These are phyloP conservation scores for Maudiozyma serrabonitensis DNA, from an alignment of 805 yeast species.

Conservation along the genomic window DNA sequence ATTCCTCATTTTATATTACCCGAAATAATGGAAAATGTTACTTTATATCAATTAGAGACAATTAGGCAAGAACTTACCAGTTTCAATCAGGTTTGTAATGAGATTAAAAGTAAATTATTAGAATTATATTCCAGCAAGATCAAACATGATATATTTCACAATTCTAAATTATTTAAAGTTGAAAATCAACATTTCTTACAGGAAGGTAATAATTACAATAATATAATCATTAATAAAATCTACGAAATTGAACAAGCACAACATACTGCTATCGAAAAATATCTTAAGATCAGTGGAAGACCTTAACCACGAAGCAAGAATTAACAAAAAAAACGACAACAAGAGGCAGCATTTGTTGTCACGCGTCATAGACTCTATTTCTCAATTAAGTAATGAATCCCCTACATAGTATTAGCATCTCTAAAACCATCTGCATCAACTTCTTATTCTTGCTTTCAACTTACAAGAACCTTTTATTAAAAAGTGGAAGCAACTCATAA, in stretches of 20 bases:
- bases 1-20: conserved; percentile 8
- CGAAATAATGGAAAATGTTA: conserved; percentile 6
- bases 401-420: no score
- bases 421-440: no score
- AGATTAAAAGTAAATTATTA: conserved; percentile 13
- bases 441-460: no score
- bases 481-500: no score
- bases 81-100: conserved; percentile 13
- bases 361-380: no score
- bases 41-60: conserved; percentile 12
- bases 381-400: no score
- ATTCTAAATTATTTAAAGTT: conserved; percentile 13
- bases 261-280: conserved; percentile 3
- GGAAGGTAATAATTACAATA: conserved; percentile 13
- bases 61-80: conserved; percentile 7
- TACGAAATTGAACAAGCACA: conserved; percentile 20
- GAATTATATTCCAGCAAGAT: conserved; percentile 11
- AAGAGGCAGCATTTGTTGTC: no score
- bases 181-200: conserved; percentile 16
- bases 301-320: neutral
- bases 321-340: no score
- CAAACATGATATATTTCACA: conserved; percentile 13
- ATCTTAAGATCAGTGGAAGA: neutral
- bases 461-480: no score
- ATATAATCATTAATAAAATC: conserved; percentile 14